These are phyloP conservation scores for Chytridium lagenaria DNA, from an alignment of 371 early-diverging fungal genomes.

Conservation along the genomic window DNA sequence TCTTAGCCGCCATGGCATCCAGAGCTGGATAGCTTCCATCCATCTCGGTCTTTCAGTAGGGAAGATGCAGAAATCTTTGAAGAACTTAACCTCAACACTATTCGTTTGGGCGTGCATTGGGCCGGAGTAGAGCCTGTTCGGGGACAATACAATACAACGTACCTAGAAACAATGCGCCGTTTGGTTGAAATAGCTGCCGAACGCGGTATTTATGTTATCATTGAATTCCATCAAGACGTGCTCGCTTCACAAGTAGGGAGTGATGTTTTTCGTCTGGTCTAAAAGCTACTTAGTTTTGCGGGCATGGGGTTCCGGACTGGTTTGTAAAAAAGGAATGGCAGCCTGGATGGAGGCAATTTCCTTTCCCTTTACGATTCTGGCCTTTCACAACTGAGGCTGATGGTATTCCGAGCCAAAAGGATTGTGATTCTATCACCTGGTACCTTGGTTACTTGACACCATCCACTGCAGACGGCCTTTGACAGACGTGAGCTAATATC, in stretches of 20 bases:
- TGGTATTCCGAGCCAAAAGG: conserved; percentile 51
- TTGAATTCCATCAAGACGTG: conserved; percentile 47
- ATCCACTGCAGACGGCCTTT: conserved; percentile 58
- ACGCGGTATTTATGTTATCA: conserved; percentile 34
- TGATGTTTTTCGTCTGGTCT: neutral
- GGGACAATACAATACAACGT: conserved; percentile 59
- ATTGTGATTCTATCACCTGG: conserved; percentile 57
- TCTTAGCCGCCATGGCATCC: conserved; percentile 32
- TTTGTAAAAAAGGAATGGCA: conserved; percentile 53
- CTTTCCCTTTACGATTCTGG: conserved; percentile 48
- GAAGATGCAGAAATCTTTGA: conserved; percentile 39
- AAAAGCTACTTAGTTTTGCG: conserved; percentile 45
- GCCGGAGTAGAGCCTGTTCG: conserved; percentile 66
- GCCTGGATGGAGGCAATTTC: conserved; percentile 40
- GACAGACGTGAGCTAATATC: conserved; percentile 32
- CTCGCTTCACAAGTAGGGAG: conserved; percentile 25
- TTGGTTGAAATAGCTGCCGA: conserved; percentile 56
- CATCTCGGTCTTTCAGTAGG: conserved; percentile 20
- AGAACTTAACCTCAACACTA: conserved; percentile 55
- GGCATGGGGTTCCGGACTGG: conserved; percentile 65
- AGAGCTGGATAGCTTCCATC: conserved; percentile 16
- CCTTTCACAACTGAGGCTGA: conserved; percentile 52
- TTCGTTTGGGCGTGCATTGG: conserved; percentile 62
- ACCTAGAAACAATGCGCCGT: conserved; percentile 52
- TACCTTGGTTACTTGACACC: conserved; percentile 50